These are phyloP conservation scores for Euphorbia schlechtendalii DNA, from an alignment of 441 rosid genomes.

Conservation along the genomic window DNA sequence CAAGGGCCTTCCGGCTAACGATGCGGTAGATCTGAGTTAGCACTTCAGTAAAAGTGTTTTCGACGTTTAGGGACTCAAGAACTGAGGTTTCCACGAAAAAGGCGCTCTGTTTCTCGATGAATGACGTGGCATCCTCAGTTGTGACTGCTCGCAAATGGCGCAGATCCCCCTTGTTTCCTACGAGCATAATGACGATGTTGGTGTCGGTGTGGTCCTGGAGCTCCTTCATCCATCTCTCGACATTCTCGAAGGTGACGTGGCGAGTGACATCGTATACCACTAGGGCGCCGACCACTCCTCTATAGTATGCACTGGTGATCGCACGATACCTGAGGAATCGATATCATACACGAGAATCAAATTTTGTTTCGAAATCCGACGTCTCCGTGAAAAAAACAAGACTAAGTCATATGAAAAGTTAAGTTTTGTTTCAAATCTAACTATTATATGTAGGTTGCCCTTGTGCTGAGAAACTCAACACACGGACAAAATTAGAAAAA, in stretches of 20 bases:
- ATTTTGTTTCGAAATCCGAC: neutral
- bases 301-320: conserved; percentile 77
- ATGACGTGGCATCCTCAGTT: conserved; percentile 68
- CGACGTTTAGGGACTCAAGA: conserved; percentile 70
- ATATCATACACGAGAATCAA: too few relatives aligned
- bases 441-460: too few relatives aligned
- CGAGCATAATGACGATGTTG: conserved; percentile 82
- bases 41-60: conserved; percentile 72
- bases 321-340: conserved; percentile 65
- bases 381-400: neutral
- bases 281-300: conserved; percentile 88
- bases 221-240: conserved; percentile 79
- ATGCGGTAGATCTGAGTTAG: conserved; percentile 71
- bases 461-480: too few relatives aligned
- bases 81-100: conserved; percentile 90
- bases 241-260: conserved; percentile 73
- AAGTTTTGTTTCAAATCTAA: too few relatives aligned
- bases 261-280: conserved; percentile 81
- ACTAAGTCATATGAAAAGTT: neutral
- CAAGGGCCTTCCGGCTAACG: conserved; percentile 85
- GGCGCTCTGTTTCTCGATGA: conserved; percentile 67
- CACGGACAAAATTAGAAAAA: neutral
- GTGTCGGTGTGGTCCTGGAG: conserved; percentile 82
- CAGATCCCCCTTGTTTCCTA: conserved; percentile 79
- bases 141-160: conserved; percentile 78